Base-by-base conservation (phyloP, 108 stramenopile species). In the Cylindrotheca closterium region DNA sequence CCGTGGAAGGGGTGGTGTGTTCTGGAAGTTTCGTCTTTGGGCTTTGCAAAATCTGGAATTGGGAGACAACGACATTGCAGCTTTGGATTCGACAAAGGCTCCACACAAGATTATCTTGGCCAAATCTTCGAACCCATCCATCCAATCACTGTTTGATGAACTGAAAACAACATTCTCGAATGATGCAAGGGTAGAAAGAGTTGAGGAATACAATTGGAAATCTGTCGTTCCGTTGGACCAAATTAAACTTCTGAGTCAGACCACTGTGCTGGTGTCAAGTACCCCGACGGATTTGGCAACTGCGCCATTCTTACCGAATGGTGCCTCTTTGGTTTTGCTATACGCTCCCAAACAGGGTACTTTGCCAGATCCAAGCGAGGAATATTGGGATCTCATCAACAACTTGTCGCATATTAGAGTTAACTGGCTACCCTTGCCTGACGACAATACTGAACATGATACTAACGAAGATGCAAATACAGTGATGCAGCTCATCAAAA, bases 291-390 rank as follows among this genome's bases (percentile, higher is more conserved):
- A 49, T 29, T 63, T 67, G 32, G 42, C 80, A 0, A 71, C 81
- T 18, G 81, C 78, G 5, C 75, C 71, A 7, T 86, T 86, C 42
- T 60, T 86, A 25, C 85, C 85, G 21, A 52, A 45, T 22, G 81
- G 81, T 7, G 73, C 85, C 8, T 70, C 63, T n/a, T 30, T 82
- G 0, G 62, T 86, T 29, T 21, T 82, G 2, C 78, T 58, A 30
- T 86, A 30, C 51, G n/a, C n/a, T n/a, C n/a, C n/a, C n/a, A 27
- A 32, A 15, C 45, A 65, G 34, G 34, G 50, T 65, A 19, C 46
- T 32, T 23, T 19, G 70, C 30, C 47, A 15, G 12, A 65, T 63
- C n/a, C 34, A 28, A 27, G 33, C 15, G 21, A 51, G 59, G 22
- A 21, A 54, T 24, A 86, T 66, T 80, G 78, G 74, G 81, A 83